Conservation (phyloP, 225 moss, liverwort and hornwort species). For the Anthoceros angustus region DNA sequence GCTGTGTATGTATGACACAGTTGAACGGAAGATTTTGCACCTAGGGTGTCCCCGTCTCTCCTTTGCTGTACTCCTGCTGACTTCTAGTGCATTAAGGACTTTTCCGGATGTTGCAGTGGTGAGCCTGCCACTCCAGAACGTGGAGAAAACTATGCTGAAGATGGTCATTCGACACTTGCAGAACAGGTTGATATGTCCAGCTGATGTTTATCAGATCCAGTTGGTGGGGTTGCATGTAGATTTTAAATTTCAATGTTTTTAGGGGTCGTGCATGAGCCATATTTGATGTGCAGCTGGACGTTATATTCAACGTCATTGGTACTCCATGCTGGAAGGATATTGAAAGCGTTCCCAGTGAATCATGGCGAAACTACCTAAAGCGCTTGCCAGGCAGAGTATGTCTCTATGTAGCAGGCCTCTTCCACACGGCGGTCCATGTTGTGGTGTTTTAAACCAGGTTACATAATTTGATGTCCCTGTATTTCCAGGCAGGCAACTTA, state of each 20-base stretch:
- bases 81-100: no score
- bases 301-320: constrained; percentile 86
- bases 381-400: constrained; percentile 81
- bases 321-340: constrained; percentile 97
- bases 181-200: not conserved
- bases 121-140: constrained; percentile 1
- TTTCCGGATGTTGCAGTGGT: not conserved
- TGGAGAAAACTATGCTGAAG: constrained; percentile 1
- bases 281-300: constrained; percentile 53
- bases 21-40: no score
- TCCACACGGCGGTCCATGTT: not conserved
- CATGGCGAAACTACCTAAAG: constrained; percentile 78
- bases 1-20: not conserved
- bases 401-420: not conserved
- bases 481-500: constrained; percentile 61
- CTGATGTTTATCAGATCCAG: no score
- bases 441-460: not conserved
- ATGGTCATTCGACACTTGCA: not conserved
- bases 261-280: constrained; percentile 4
- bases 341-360: constrained; percentile 69
- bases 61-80: no score
- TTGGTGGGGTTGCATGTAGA: no score
- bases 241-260: no score
- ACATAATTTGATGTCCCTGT: not conserved
- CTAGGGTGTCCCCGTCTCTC: no score